Percentiles rank a stretch among this genome's conserved stretches.
Conservation (phyloP, 2,329 filamentous ascomycete species). For the Trichoderma afroharzianum region DNA sequence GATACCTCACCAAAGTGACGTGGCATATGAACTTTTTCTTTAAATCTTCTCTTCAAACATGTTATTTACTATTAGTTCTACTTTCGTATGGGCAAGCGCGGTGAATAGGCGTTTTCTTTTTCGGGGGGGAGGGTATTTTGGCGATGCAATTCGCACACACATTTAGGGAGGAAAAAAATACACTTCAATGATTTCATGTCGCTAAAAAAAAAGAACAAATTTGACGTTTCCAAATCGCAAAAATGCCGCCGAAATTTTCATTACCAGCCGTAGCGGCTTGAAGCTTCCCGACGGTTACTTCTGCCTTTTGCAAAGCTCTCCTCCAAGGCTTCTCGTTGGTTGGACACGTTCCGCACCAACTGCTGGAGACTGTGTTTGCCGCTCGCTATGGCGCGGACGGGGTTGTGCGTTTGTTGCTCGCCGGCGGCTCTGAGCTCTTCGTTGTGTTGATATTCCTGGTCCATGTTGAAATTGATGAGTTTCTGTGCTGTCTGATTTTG, state of each 20-base stretch:
- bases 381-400: conserved; percentile 79
- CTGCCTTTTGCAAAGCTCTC: conserved; percentile 84
- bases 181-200: background rate
- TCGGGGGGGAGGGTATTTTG: background rate
- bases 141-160: background rate
- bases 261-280: conserved; percentile 78
- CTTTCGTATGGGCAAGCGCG: conserved; percentile 11
- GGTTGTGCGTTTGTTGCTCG: conserved; percentile 72
- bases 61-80: conserved; percentile 9
- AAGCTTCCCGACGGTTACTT: conserved; percentile 77
- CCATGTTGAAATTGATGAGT: conserved; percentile 84
- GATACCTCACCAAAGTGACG: background rate
- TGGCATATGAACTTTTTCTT: background rate
- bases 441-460: conserved; percentile 81
- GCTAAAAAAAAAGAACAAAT: background rate
- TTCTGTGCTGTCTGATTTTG: conserved; percentile 43
- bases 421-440: conserved; percentile 68
- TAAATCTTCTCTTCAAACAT: background rate
- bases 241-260: background rate
- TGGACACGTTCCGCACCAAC: conserved; percentile 77
- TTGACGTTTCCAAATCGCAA: background rate
- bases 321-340: conserved; percentile 81
- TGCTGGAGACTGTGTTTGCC: conserved; percentile 83
- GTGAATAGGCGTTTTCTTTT: conserved; percentile 15
- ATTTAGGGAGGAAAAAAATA: background rate